These are phyloP conservation scores for Yamadazyma diddensiae DNA, from an alignment of 1,139 yeast species.

Conservation along the genomic window DNA sequence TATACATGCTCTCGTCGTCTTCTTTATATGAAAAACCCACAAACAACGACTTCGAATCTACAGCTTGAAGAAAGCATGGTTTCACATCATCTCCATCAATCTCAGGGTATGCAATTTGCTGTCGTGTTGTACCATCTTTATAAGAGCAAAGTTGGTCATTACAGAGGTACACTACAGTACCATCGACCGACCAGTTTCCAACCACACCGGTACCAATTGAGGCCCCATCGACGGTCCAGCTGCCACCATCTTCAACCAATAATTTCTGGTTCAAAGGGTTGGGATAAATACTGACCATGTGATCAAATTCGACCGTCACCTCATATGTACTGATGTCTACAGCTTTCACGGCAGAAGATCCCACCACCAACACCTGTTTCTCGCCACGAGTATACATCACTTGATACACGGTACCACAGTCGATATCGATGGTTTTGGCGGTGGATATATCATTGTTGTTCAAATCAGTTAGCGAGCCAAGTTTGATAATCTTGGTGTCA, in stretches of 20 bases:
- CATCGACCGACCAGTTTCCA: not conserved
- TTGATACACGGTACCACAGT: slow-evolving; percentile 18
- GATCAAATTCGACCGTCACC: not conserved
- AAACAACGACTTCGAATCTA: slow-evolving; percentile 5
- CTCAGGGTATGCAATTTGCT: slow-evolving; percentile 6
- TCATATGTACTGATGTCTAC: slow-evolving; percentile 1
- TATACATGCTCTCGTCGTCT: slow-evolving; percentile 9
- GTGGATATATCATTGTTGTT: slow-evolving; percentile 8
- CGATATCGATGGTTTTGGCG: slow-evolving; percentile 9
- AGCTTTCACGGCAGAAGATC: slow-evolving; percentile 7
- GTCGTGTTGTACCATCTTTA: too few relatives aligned
- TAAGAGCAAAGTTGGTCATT: slow-evolving; percentile 1
- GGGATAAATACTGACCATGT: slow-evolving; percentile 2
- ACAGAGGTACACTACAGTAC: not conserved
- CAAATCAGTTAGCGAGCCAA: slow-evolving; percentile 10
- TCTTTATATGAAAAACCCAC: slow-evolving; percentile 16
- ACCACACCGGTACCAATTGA: not conserved
- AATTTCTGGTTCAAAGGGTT: slow-evolving; percentile 2
- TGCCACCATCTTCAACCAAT: not conserved
- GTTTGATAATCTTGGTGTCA: slow-evolving; percentile 20
- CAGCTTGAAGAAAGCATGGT: slow-evolving; percentile 3
- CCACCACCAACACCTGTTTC: slow-evolving; percentile 20
- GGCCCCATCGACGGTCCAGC: not conserved
- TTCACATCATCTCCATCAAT: slow-evolving; percentile 6
- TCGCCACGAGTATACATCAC: slow-evolving; percentile 25